Percentiles rank a stretch among this genome's conserved stretches.
These are phyloP conservation scores for Moniliophthora roreri DNA, from an alignment of 1,284 basidiomycete genomes.

Conservation along the genomic window DNA sequence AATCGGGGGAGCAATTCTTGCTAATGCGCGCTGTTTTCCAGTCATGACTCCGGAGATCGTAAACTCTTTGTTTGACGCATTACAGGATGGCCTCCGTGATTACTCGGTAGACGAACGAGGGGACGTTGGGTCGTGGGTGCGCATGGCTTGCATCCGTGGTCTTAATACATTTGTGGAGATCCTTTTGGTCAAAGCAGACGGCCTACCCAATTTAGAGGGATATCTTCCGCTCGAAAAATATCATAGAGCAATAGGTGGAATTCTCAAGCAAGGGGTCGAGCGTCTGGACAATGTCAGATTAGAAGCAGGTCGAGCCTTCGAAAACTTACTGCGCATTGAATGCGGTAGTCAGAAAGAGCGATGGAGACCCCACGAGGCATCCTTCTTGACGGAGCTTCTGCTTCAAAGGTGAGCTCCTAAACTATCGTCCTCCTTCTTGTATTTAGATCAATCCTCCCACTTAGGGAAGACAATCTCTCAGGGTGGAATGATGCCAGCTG, in stretches of 20 bases:
- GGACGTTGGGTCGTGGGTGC: conserved; percentile 97
- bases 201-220: conserved; percentile 42
- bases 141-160: conserved; percentile 72
- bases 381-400: conserved; percentile 54
- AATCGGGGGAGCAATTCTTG: background rate
- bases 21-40: conserved; percentile 27
- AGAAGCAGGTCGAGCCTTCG: conserved; percentile 67
- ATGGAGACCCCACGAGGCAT: conserved; percentile 51
- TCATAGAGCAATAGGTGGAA: conserved; percentile 58
- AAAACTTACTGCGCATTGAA: conserved; percentile 44
- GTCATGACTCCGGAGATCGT: conserved; percentile 47
- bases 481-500: conserved; percentile 70
- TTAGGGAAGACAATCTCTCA: conserved; percentile 32
- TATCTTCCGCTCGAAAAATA: conserved; percentile 65
- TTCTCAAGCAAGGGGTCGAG: conserved; percentile 90
- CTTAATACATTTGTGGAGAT: conserved; percentile 50
- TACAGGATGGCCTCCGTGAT: conserved; percentile 76
- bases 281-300: conserved; percentile 88
- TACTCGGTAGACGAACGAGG: conserved; percentile 94
- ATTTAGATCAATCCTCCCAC: conserved; percentile 5
- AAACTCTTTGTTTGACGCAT: conserved; percentile 45
- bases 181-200: conserved; percentile 42
- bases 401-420: conserved; percentile 41
- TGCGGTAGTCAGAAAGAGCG: conserved; percentile 34
- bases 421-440: background rate